Conservation (phyloP, 2,329 filamentous ascomycete genomes). For the Neonectria magnoliae region DNA sequence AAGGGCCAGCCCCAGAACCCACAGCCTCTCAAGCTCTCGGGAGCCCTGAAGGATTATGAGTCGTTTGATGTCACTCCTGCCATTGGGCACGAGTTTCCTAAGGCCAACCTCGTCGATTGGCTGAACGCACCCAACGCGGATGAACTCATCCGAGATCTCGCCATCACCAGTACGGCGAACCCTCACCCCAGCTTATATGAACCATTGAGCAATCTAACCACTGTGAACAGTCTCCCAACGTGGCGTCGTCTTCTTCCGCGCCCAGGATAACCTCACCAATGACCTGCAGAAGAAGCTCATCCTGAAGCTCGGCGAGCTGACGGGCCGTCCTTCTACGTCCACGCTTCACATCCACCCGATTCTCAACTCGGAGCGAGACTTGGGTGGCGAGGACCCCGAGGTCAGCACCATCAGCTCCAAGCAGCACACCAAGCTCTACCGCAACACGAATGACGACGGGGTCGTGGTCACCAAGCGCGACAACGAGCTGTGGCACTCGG, state of each 20-base stretch:
- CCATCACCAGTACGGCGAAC: slow-evolving; percentile 66
- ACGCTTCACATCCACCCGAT: slow-evolving; percentile 70
- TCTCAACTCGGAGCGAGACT: slow-evolving; percentile 61
- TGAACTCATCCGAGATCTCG: slow-evolving; percentile 71
- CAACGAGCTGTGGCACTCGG: slow-evolving; percentile 62
- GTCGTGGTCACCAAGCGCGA: slow-evolving; percentile 27
- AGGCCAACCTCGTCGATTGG: slow-evolving; percentile 67
- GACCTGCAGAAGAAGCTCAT: slow-evolving; percentile 74
- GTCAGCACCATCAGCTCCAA: slow-evolving; percentile 70
- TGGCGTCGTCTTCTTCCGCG: slow-evolving; percentile 76
- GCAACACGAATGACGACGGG: slow-evolving; percentile 47
- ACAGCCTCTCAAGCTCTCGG: slow-evolving; percentile 59
- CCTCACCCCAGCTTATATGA: neutral
- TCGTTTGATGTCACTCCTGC: slow-evolving; percentile 69
- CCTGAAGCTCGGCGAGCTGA: slow-evolving; percentile 66
- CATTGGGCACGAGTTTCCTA: slow-evolving; percentile 71
- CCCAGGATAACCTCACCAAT: slow-evolving; percentile 69
- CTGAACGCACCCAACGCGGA: slow-evolving; percentile 70
- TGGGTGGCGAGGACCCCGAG: slow-evolving; percentile 66
- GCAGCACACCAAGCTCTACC: slow-evolving; percentile 62
- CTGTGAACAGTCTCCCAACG: slow-evolving; percentile 67
- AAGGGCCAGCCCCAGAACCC: slow-evolving; percentile 40
- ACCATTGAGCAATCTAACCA: neutral
- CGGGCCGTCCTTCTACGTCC: slow-evolving; percentile 65
- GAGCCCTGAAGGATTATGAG: slow-evolving; percentile 61